Evolutionary conservation across 1,284 basidiomycete species (phyloP).

Genomic region (Ganoderma leucocontextum): DNA sequence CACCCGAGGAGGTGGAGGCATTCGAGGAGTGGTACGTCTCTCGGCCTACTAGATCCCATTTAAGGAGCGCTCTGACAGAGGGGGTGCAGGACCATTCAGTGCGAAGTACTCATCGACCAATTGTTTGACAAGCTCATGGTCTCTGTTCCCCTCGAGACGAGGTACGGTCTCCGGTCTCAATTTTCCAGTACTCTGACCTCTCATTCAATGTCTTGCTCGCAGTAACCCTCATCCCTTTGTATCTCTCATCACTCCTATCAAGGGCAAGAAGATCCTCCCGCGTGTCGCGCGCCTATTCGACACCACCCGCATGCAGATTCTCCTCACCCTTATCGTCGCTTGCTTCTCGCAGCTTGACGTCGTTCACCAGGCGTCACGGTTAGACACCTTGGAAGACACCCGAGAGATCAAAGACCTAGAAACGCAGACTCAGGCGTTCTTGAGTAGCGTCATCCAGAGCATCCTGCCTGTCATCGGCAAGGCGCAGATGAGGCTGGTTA

Average conservation of each 20-base stretch:
- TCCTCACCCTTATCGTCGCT: slow-evolving; percentile 92
- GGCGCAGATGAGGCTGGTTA: slow-evolving; percentile 83
- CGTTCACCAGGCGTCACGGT: slow-evolving; percentile 74
- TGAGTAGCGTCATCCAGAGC: slow-evolving; percentile 86
- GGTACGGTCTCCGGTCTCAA: slow-evolving; percentile 49
- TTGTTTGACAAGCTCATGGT: slow-evolving; percentile 89
- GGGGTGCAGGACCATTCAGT: slow-evolving; percentile 45
- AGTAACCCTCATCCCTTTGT: slow-evolving; percentile 97
- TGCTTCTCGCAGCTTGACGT: slow-evolving; percentile 96
- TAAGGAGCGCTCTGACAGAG: slow-evolving; percentile 7
- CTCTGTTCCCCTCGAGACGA: slow-evolving; percentile 91
- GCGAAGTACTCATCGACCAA: slow-evolving; percentile 69
- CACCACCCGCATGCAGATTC: slow-evolving; percentile 82
- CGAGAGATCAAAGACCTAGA: slow-evolving; percentile 80
- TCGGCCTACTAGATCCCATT: neutral
- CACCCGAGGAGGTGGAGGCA: slow-evolving; percentile 64
- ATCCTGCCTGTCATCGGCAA: slow-evolving; percentile 85
- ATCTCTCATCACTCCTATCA: slow-evolving; percentile 87
- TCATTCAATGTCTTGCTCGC: slow-evolving; percentile 17
- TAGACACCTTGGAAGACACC: slow-evolving; percentile 75
- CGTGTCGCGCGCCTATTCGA: slow-evolving; percentile 90
- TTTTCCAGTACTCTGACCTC: slow-evolving; percentile 3
- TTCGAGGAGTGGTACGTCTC: slow-evolving; percentile 58
- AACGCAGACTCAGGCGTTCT: slow-evolving; percentile 88
- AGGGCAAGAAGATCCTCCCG: slow-evolving; percentile 94